These are phyloP conservation scores for Sorghum bicolor DNA, from an alignment of 176 grass and related monocot genomes.

Conservation along the genomic window DNA sequence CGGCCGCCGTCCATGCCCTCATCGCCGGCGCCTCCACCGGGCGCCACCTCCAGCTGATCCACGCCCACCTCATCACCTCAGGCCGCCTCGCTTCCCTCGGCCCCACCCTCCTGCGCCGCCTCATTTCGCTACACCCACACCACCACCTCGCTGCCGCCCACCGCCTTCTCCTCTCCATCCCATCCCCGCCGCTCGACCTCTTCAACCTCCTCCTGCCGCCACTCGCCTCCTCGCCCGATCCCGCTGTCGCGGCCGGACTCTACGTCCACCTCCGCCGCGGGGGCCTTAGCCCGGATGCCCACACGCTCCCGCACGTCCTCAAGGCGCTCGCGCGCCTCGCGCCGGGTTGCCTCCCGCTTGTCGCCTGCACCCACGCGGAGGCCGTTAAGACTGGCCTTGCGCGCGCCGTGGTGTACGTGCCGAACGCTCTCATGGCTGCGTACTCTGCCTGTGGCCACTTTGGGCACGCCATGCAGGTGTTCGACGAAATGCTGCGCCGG, in stretches of 20 bases:
- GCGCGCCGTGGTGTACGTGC: slow-evolving; percentile 38
- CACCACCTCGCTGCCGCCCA: slow-evolving; percentile 27
- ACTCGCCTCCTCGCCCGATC: slow-evolving; percentile 20
- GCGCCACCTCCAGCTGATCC: slow-evolving; percentile 23
- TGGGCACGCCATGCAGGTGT: slow-evolving; percentile 23
- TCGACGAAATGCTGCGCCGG: slow-evolving; percentile 50
- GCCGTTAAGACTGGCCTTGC: slow-evolving; percentile 42
- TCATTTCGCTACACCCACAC: slow-evolving; percentile 29
- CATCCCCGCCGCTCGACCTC: slow-evolving; percentile 17
- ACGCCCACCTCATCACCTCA: slow-evolving; percentile 37
- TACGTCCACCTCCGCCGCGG: slow-evolving; percentile 34
- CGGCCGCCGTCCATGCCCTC: slow-evolving; percentile 11
- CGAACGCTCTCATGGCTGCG: slow-evolving; percentile 37
- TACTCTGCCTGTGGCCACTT: slow-evolving; percentile 38
- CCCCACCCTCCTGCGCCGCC: slow-evolving; percentile 30
- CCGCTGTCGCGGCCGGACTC: neutral
- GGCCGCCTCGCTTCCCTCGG: slow-evolving; percentile 17
- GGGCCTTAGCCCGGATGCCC: slow-evolving; percentile 37
- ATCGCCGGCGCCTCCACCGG: slow-evolving; percentile 8
- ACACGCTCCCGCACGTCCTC: slow-evolving; percentile 59
- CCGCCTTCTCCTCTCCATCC: slow-evolving; percentile 43
- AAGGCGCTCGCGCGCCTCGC: slow-evolving; percentile 49
- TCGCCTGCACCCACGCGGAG: slow-evolving; percentile 38
- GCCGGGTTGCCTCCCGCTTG: slow-evolving; percentile 16
- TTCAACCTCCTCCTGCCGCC: slow-evolving; percentile 40